Base-by-base conservation (phyloP, 192 early-diverging fungal genomes). In the Backusella liffmaniae region DNA sequence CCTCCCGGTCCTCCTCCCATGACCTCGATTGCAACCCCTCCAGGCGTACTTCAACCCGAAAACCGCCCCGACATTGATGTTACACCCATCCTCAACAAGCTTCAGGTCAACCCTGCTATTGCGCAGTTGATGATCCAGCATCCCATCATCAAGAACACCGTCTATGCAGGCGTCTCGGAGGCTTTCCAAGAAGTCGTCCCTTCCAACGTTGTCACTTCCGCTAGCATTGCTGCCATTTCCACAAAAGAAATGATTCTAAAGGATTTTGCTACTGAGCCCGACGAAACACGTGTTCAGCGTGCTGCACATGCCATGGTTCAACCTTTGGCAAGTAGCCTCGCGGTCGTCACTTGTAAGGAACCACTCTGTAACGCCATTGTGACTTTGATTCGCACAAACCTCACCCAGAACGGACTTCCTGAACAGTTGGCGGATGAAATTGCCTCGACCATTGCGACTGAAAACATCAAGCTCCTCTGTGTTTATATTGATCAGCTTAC, bases 221-320 rank as follows among this genome's bases (percentile, higher is more conserved):
- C 96, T 2, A 92, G 92, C 1, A 97, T 99, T 74, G 97, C 96
- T 7, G 90, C 91, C 1, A 92, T 95, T 71, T 94, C 95, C 35
- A 97, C 95, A 4, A 89, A 93, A 1, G 97, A 98, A 77, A 87
- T 98, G 67, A 87, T 99, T 16, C 80, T 95, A 62, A 98, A 98
- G 84, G 98, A 99, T 78, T 98, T 98, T 90, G 94, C 94, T 2
- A 87, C 92, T 66, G 98, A 99, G 75, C 91, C 94, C 12, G 94
- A 97, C 75, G 97, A 98, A 83, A 91, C 92, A 53, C 91, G 93
- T 70, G 88, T 99, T 86, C 87, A 94, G 59, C 90, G 92, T 37
- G 93, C 98, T 2, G 96, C 96, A 13, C 94, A 97, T 75, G 79
- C 92, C 15, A 99, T 99, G 97, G 95, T 94, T 8, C 95, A 96